Evolutionary conservation across 2,329 filamentous ascomycete species (phyloP).

Genomic region (Phialemonium atrogriseum): DNA sequence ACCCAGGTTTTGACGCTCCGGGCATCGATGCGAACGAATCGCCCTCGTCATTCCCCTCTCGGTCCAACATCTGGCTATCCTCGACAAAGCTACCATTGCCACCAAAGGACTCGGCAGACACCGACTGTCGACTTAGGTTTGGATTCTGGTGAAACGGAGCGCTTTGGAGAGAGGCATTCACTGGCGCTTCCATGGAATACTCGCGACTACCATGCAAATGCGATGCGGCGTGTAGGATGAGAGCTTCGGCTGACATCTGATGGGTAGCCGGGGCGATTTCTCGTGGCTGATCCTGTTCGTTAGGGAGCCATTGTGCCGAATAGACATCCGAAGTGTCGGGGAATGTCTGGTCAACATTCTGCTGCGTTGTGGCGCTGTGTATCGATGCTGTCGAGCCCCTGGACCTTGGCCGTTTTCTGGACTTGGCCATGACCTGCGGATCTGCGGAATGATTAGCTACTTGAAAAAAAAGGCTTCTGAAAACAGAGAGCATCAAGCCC

Average conservation of each 20-base stretch:
- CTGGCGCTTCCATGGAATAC: conserved; percentile 40
- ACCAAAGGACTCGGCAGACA: conserved; percentile 46
- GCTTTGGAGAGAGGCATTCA: conserved; percentile 38
- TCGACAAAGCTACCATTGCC: conserved; percentile 48
- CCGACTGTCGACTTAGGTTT: conserved; percentile 35
- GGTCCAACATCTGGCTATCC: conserved; percentile 53
- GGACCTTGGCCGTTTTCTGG: conserved; percentile 43
- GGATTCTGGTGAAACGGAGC: conserved; percentile 32
- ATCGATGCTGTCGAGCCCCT: conserved; percentile 49
- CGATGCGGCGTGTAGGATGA: conserved; percentile 49
- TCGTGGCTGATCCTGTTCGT: conserved; percentile 33
- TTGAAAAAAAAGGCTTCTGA: conserved; percentile 6
- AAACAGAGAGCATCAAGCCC: not conserved
- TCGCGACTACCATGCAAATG: conserved; percentile 44
- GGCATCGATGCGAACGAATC: conserved; percentile 39
- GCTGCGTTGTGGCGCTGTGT: conserved; percentile 44
- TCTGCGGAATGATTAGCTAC: conserved; percentile 14
- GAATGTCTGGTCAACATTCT: conserved; percentile 41
- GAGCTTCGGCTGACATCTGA: conserved; percentile 48
- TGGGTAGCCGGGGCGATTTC: conserved; percentile 30
- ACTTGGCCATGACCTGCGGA: conserved; percentile 27
- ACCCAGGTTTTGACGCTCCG: conserved; percentile 44
- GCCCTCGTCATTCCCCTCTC: conserved; percentile 49
- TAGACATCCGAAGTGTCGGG: conserved; percentile 36
- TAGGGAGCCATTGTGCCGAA: conserved; percentile 40